Evolutionary conservation across 106 monocot genomes (phyloP).

Genomic region (Dendrobium chrysotoxum): DNA sequence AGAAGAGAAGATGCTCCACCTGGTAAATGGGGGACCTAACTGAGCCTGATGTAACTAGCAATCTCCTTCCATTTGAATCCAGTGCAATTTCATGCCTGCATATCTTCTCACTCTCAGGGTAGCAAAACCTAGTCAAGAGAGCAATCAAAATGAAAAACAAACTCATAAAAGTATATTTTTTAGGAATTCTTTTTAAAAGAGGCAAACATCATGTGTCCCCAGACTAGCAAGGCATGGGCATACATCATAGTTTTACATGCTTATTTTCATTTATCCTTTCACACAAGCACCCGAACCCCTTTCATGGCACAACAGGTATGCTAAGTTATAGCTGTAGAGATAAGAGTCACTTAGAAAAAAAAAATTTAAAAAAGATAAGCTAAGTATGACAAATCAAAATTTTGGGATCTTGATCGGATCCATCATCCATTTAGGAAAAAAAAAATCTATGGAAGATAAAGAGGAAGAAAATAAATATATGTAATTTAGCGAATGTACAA

Average conservation of each 20-base stretch:
- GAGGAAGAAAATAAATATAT: too few relatives aligned
- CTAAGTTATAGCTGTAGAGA: background rate
- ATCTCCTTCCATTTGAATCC: slow-evolving; percentile 73
- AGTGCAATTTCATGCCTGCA: slow-evolving; percentile 88
- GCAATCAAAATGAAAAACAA: background rate
- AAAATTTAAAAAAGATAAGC: too few relatives aligned
- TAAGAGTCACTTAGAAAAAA: too few relatives aligned
- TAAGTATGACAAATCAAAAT: too few relatives aligned
- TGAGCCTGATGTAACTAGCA: slow-evolving; percentile 78
- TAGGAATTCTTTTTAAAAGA: background rate
- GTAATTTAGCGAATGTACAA: too few relatives aligned
- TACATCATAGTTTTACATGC: too few relatives aligned
- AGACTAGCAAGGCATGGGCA: background rate
- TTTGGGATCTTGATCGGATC: too few relatives aligned
- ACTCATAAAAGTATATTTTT: background rate
- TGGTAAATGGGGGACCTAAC: slow-evolving; percentile 95
- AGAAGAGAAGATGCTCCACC: slow-evolving; percentile 23
- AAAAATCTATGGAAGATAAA: too few relatives aligned
- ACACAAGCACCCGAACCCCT: background rate
- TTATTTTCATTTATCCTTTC: background rate
- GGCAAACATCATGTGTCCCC: background rate
- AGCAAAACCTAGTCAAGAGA: slow-evolving; percentile 58
- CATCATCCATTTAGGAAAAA: too few relatives aligned
- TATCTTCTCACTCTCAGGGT: slow-evolving; percentile 51
- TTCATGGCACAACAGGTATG: background rate